Percentiles rank a stretch among this genome's conserved stretches.
Conservation (phyloP, 2,329 filamentous ascomycete species). For the Xylaria polymorpha region DNA sequence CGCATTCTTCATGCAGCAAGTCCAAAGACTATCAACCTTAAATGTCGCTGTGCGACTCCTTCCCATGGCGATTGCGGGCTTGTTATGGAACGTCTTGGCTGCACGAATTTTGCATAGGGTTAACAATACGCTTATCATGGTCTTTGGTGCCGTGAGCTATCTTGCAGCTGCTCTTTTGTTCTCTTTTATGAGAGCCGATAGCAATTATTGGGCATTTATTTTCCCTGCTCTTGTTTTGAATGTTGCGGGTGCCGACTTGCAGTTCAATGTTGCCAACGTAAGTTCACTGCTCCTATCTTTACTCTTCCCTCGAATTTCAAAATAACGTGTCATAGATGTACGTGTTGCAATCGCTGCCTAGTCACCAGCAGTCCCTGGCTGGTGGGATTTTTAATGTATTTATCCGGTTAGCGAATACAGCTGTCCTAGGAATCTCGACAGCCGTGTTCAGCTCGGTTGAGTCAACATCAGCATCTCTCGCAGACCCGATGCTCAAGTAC, state of each 20-base stretch:
- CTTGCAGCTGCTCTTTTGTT: slow-evolving; percentile 61
- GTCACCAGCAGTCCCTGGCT: slow-evolving; percentile 72
- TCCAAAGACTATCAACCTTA: slow-evolving; percentile 64
- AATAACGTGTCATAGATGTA: slow-evolving; percentile 65
- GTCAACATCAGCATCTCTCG: slow-evolving; percentile 46
- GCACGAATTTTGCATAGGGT: slow-evolving; percentile 71
- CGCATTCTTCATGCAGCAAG: slow-evolving; percentile 72
- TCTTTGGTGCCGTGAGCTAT: slow-evolving; percentile 55
- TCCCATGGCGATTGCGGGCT: slow-evolving; percentile 72
- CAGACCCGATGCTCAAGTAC: slow-evolving; percentile 61
- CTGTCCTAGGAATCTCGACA: slow-evolving; percentile 71
- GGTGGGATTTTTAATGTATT: slow-evolving; percentile 77
- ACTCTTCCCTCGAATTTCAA: slow-evolving; percentile 2
- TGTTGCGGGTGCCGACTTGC: slow-evolving; percentile 74
- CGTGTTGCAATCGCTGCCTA: slow-evolving; percentile 72
- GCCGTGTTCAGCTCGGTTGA: slow-evolving; percentile 67
- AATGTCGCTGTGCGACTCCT: slow-evolving; percentile 71
- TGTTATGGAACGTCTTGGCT: slow-evolving; percentile 72
- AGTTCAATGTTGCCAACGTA: slow-evolving; percentile 77
- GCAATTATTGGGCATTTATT: slow-evolving; percentile 72
- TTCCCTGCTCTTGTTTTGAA: slow-evolving; percentile 71
- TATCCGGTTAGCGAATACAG: slow-evolving; percentile 67
- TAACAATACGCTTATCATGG: slow-evolving; percentile 72
- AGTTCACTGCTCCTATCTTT: slow-evolving; percentile 43
- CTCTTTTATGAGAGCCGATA: slow-evolving; percentile 65